Evolutionary conservation across 1,139 yeast species (phyloP).

Genomic region (Blastobotrys aristatus): DNA sequence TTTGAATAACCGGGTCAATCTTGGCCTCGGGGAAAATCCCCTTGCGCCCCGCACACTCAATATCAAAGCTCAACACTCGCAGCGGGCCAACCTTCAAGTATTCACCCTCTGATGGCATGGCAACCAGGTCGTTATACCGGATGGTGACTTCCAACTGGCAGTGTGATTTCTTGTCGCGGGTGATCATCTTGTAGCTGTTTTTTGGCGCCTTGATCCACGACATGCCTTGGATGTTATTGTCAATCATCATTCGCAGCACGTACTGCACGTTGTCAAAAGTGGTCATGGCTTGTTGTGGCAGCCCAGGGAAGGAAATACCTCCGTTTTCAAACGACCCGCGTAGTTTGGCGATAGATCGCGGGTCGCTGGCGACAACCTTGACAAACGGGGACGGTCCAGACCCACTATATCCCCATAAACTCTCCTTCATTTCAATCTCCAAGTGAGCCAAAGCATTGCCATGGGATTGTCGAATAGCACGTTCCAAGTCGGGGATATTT

Average conservation of each 20-base stretch:
- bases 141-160: slow-evolving; percentile 83
- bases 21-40: slow-evolving; percentile 96
- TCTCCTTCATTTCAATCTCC: slow-evolving; percentile 66
- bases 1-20: slow-evolving; percentile 90
- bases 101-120: slow-evolving; percentile 89
- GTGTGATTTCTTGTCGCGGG: slow-evolving; percentile 51
- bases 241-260: slow-evolving; percentile 82
- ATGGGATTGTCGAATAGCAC: slow-evolving; percentile 30
- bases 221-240: slow-evolving; percentile 87
- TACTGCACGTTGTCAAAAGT: slow-evolving; percentile 90
- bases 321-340: slow-evolving; percentile 84
- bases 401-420: slow-evolving; percentile 92
- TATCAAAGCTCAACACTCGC: slow-evolving; percentile 89
- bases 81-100: slow-evolving; percentile 94
- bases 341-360: slow-evolving; percentile 58
- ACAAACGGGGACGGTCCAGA: slow-evolving; percentile 74
- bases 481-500: slow-evolving; percentile 46
- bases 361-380: slow-evolving; percentile 63
- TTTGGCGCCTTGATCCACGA: slow-evolving; percentile 92
- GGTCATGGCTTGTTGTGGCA: slow-evolving; percentile 41
- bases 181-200: slow-evolving; percentile 51
- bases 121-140: slow-evolving; percentile 59
- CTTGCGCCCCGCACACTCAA: slow-evolving; percentile 97
- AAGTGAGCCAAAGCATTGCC: slow-evolving; percentile 41
- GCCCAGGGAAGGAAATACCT: slow-evolving; percentile 50